Conservation (phyloP, 768 basidiomycete species). For the Pleurotus ostreatus region DNA sequence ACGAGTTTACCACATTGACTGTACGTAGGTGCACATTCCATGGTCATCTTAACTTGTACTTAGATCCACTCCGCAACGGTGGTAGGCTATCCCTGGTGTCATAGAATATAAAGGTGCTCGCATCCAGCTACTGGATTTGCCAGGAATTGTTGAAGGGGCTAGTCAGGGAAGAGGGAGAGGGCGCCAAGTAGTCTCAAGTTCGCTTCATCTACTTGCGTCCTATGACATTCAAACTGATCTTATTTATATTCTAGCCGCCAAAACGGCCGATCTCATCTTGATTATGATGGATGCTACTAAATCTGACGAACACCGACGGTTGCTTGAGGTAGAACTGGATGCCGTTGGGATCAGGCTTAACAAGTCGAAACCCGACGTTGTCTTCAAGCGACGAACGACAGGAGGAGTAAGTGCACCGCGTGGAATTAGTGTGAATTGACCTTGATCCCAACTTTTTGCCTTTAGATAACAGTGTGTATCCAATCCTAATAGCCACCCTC, state of each 20-base stretch:
- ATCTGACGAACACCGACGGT: slow-evolving; percentile 82
- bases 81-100: slow-evolving; percentile 92
- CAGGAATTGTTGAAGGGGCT: slow-evolving; percentile 93
- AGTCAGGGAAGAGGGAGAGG: slow-evolving; percentile 90
- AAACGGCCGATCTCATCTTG: slow-evolving; percentile 91
- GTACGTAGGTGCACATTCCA: slow-evolving; percentile 32
- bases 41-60: not conserved
- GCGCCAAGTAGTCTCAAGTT: slow-evolving; percentile 92
- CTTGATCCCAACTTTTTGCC: too few relatives aligned
- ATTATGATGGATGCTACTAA: slow-evolving; percentile 94
- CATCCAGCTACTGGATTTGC: slow-evolving; percentile 92
- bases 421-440: too few relatives aligned
- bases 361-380: slow-evolving; percentile 85
- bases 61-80: slow-evolving; percentile 7
- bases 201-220: slow-evolving; percentile 14
- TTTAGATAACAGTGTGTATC: too few relatives aligned
- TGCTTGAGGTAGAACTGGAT: slow-evolving; percentile 91
- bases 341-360: slow-evolving; percentile 96
- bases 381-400: slow-evolving; percentile 90
- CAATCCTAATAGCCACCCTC: not conserved
- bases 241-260: slow-evolving; percentile 48
- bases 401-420: slow-evolving; percentile 65
- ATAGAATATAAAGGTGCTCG: slow-evolving; percentile 90
- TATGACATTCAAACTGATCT: not conserved
- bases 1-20: slow-evolving; percentile 93